phyloP scores from a whole-genome alignment of 768 basidiomycete genomes.

The Termitomyces sp. region DNA sequence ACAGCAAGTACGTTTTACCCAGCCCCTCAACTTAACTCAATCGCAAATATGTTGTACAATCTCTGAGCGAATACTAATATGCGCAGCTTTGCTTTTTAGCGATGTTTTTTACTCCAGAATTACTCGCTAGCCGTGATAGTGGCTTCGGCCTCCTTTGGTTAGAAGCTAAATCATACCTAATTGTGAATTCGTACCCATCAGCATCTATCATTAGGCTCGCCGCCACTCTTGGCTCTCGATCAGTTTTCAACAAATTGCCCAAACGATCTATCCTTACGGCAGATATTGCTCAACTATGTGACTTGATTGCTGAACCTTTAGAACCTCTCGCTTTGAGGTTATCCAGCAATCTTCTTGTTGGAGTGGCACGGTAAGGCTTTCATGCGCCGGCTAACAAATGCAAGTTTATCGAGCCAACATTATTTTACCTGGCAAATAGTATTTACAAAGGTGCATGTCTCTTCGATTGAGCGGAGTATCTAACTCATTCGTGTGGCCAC shows the following conservation, averaged over 20 bases:
- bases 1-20: neutral
- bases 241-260: slow-evolving; percentile 80
- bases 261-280: slow-evolving; percentile 81
- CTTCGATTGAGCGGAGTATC: neutral
- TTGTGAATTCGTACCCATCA: neutral
- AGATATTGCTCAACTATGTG: slow-evolving; percentile 78
- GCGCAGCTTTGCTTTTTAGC: neutral
- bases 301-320: slow-evolving; percentile 72
- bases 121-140: slow-evolving; percentile 77
- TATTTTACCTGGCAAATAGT: slow-evolving; percentile 9
- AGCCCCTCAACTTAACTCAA: neutral
- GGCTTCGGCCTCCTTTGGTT: slow-evolving; percentile 89
- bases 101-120: slow-evolving; percentile 88
- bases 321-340: slow-evolving; percentile 85
- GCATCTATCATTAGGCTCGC: slow-evolving; percentile 61
- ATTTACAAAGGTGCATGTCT: slow-evolving; percentile 48
- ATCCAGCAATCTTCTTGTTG: slow-evolving; percentile 87
- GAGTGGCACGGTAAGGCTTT: slow-evolving; percentile 70
- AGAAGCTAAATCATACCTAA: neutral
- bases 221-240: slow-evolving; percentile 84
- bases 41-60: neutral
- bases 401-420: neutral
- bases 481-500: slow-evolving; percentile 4
- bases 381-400: no score
- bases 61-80: neutral